Evolutionary conservation across 495 filamentous ascomycete genomes (phyloP).

Genomic region (Sporormia fimetaria): DNA sequence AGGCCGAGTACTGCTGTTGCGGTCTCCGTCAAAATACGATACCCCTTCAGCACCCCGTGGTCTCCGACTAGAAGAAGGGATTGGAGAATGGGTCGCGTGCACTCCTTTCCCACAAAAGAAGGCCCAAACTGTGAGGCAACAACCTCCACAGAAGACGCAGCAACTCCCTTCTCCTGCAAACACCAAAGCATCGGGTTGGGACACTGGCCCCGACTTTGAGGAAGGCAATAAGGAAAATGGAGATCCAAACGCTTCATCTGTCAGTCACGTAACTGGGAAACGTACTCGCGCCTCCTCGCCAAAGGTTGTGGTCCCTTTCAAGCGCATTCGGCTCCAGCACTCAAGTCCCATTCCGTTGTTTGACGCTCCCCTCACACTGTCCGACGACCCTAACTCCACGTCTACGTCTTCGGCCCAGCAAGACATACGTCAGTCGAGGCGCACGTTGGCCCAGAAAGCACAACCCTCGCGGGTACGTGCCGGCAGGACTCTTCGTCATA

Average conservation of each 20-base stretch:
- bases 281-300: conserved; percentile 1
- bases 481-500: too few relatives aligned
- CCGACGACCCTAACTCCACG: too few relatives aligned
- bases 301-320: conserved; percentile 8
- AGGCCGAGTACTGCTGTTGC: conserved; percentile 7
- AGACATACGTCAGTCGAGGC: too few relatives aligned
- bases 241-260: not conserved
- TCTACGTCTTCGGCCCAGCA: too few relatives aligned
- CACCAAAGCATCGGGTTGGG: conserved; percentile 2
- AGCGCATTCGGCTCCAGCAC: conserved; percentile 11
- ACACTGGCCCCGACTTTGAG: not conserved
- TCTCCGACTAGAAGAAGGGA: conserved; percentile 25
- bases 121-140: conserved; percentile 5
- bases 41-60: conserved; percentile 11
- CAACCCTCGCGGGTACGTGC: too few relatives aligned
- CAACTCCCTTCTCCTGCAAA: conserved; percentile 6
- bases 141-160: conserved; percentile 3
- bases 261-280: not conserved
- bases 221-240: not conserved
- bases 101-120: conserved; percentile 19
- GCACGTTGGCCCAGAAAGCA: too few relatives aligned
- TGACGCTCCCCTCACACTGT: too few relatives aligned
- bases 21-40: conserved; percentile 4
- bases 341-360: too few relatives aligned
- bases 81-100: conserved; percentile 25